Evolutionary conservation across 2,329 filamentous ascomycete genomes (phyloP).

Genomic region (Phaeosphaeria sp.): DNA sequence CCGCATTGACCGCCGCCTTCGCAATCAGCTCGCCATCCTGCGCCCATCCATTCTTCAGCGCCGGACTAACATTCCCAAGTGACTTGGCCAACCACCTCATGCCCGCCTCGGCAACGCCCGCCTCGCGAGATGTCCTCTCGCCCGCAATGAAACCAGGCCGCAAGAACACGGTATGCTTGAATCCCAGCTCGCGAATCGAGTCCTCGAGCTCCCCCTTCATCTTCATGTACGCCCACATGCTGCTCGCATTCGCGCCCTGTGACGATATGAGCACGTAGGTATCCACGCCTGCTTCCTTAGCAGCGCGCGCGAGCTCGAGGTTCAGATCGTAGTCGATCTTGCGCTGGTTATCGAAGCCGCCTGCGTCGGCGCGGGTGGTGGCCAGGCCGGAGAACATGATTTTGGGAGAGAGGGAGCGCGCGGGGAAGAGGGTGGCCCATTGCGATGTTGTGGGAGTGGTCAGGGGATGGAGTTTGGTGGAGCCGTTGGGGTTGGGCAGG

Average conservation of each 20-base stretch:
- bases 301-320: conserved; percentile 75
- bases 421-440: conserved; percentile 69
- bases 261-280: conserved; percentile 81
- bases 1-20: conserved; percentile 69
- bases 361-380: conserved; percentile 78
- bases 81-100: conserved; percentile 63
- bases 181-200: conserved; percentile 71
- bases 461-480: conserved; percentile 70
- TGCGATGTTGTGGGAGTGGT: conserved; percentile 69
- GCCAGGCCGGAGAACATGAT: conserved; percentile 81
- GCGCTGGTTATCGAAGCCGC: conserved; percentile 79
- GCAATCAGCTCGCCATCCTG: conserved; percentile 79
- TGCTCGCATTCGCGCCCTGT: conserved; percentile 56
- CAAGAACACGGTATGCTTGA: conserved; percentile 78
- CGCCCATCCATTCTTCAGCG: conserved; percentile 69
- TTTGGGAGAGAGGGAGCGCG: conserved; percentile 62
- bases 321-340: conserved; percentile 90
- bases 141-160: conserved; percentile 80
- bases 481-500: conserved; percentile 58
- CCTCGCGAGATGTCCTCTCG: conserved; percentile 51
- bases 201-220: conserved; percentile 94
- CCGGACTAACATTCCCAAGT: conserved; percentile 55
- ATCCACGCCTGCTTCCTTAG: conserved; percentile 73
- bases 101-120: conserved; percentile 58
- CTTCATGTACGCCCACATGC: conserved; percentile 62